Percentiles rank a stretch among this genome's conserved stretches.
These are phyloP conservation scores for Pseudonitzschia delicatissima DNA, from an alignment of 108 stramenopile genomes.

Conservation along the genomic window DNA sequence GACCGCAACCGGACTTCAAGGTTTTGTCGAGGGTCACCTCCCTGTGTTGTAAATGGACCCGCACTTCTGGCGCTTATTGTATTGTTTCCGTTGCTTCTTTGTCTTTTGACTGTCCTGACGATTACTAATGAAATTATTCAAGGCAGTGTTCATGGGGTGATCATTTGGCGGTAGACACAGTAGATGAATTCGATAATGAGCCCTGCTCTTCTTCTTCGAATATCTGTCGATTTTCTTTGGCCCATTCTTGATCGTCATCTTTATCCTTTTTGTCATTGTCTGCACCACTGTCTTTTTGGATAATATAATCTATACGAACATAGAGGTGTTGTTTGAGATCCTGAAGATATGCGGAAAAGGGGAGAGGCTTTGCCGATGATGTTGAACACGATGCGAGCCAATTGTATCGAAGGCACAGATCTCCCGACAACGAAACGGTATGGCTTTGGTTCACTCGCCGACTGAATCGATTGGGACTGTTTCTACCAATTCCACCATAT, in stretches of 20 bases:
- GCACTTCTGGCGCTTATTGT: constrained; percentile 31
- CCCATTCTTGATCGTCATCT: not conserved
- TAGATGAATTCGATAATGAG: constrained; percentile 51
- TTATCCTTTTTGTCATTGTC: not conserved
- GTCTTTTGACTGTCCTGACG: not conserved
- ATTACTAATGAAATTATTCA: not conserved
- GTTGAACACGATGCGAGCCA: not conserved
- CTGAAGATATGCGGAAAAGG: constrained; percentile 21
- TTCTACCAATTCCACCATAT: constrained; percentile 26
- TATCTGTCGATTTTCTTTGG: not conserved
- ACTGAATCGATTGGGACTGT: constrained; percentile 22
- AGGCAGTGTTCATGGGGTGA: not conserved
- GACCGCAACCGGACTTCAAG: constrained; percentile 40
- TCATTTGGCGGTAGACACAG: constrained; percentile 36
- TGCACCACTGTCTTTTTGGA: not conserved
- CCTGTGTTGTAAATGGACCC: constrained; percentile 44
- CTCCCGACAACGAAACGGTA: constrained; percentile 34
- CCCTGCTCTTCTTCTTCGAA: constrained; percentile 63
- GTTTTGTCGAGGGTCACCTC: constrained; percentile 73
- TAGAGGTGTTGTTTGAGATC: constrained; percentile 36
- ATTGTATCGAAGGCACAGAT: constrained; percentile 32
- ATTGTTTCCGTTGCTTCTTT: constrained; percentile 37
- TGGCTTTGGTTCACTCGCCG: constrained; percentile 14
- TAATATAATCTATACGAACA: constrained; percentile 9
- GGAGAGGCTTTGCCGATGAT: not conserved